Base-by-base conservation (phyloP, 2,329 filamentous ascomycete genomes). In the Leptodontidium sp. region DNA sequence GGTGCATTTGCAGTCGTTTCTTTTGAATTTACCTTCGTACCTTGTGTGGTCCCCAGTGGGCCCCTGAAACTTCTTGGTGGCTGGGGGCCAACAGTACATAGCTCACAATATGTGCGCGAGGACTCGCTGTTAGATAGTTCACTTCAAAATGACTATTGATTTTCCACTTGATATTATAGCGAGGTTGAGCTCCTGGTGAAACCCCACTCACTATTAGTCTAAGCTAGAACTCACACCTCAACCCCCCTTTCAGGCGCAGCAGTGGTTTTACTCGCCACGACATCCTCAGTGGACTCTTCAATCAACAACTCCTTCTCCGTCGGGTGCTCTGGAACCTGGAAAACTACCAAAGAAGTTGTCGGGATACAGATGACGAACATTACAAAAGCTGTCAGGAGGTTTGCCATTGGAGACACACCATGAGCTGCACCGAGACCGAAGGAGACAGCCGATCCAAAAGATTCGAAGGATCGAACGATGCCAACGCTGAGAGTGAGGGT, bases 401-500 rank as follows among this genome's bases (percentile, higher is more conserved):
- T 86, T 12, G 82, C 79, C 78, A 85, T 84, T 0, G 83, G 82
- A 49, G 78, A 74, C 1, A 84, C 75, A 9, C 65, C 79, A 68
- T 82, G 80, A 1, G 80, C 79, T 0, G 84, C 83, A 2, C 84
- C 84, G 21, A 86, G 80, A 1, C 82, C 84, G 50, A 84, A 85
- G 0, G 83, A 76, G 4, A 86, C 70, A 61, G 81, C 81, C 0
- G 82, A 83, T 0, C 84, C 84, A 3, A 85, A 68, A 0, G 82
- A 84, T 71, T 86, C 84, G 58, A 85, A 85, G 0, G 82, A 83
- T 3, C 84, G 78, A 4, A 86, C 77, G 1, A 86, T 75, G 0
- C 83, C 83, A 1, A 85, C 83, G 1, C 80, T 81, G 0, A 86
- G 78, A 0, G 84, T 84, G n/a, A 86, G 71, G 0, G 84, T 85